Conservation (phyloP, 768 basidiomycete species). For the Xerocomus brunneocitrinus region DNA sequence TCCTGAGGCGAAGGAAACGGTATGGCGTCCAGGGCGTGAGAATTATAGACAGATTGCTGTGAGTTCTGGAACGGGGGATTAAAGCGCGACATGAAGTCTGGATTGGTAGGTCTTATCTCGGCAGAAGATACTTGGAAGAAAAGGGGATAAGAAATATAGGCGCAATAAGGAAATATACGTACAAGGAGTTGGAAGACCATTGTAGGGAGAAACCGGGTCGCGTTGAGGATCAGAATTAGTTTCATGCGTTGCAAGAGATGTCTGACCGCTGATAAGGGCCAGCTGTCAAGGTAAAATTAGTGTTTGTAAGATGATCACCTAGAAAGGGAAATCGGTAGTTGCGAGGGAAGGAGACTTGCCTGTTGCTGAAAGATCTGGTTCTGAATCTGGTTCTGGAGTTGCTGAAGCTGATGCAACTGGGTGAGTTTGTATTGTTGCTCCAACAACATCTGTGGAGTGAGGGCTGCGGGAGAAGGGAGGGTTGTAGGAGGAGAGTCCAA, state of each 20-base stretch:
- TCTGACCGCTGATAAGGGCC: conserved; percentile 56
- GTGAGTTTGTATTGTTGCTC: conserved; percentile 78
- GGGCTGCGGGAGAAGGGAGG: conserved; percentile 17
- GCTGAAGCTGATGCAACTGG: conserved; percentile 73
- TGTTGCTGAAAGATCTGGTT: conserved; percentile 89
- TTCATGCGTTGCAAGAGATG: conserved; percentile 33
- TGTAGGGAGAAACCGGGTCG: conserved; percentile 34
- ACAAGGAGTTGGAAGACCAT: conserved; percentile 70
- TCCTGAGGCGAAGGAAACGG: conserved; percentile 30
- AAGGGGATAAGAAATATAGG: conserved; percentile 12
- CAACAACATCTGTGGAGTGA: conserved; percentile 49
- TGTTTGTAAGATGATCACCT: conserved; percentile 7
- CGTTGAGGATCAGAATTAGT: conserved; percentile 33
- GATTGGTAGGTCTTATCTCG: conserved; percentile 57
- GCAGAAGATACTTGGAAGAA: conserved; percentile 49
- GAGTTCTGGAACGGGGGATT: conserved; percentile 41
- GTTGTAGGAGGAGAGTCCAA: conserved; percentile 27
- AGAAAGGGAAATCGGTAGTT: conserved; percentile 2
- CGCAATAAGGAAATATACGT: conserved; percentile 23
- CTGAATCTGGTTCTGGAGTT: conserved; percentile 80
- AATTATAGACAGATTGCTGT: conserved; percentile 23
- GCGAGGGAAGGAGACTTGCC: conserved; percentile 39
- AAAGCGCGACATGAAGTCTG: conserved; percentile 62
- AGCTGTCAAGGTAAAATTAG: conserved; percentile 40
- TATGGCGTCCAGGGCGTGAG: conserved; percentile 23